Evolutionary conservation across 1,284 basidiomycete species (phyloP).

Genomic region (Tilletia setariae): DNA sequence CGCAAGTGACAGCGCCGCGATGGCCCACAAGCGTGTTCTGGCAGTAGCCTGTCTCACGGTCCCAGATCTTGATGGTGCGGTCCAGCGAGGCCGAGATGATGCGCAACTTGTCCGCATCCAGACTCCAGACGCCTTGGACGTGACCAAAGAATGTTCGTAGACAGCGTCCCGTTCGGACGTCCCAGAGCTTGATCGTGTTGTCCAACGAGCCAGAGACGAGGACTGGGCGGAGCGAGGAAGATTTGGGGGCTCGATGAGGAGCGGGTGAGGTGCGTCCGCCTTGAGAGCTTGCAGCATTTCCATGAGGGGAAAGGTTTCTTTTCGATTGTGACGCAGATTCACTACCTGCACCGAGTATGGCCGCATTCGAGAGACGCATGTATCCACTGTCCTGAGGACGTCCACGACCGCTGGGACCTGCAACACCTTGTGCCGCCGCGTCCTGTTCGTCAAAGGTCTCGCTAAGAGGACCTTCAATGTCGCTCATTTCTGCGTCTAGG

Average conservation of each 20-base stretch:
- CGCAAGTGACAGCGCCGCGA: conserved; percentile 84
- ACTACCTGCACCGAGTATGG: neutral
- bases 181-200: conserved; percentile 96
- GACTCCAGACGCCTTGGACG: conserved; percentile 87
- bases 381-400: neutral
- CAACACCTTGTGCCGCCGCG: neutral
- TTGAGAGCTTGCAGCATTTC: no score
- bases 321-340: no score
- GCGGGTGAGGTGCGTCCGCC: neutral
- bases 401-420: neutral
- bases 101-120: conserved; percentile 86
- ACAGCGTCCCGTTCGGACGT: conserved; percentile 79
- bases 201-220: conserved; percentile 88
- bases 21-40: conserved; percentile 90
- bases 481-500: conserved; percentile 45
- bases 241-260: neutral
- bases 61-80: conserved; percentile 86
- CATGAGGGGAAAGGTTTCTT: no score
- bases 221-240: conserved; percentile 57
- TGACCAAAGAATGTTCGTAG: conserved; percentile 88
- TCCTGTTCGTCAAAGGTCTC: conserved; percentile 6
- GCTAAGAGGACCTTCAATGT: conserved; percentile 34
- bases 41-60: conserved; percentile 80
- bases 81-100: conserved; percentile 90
- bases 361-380: conserved; percentile 1